Base-by-base conservation (phyloP, 1,284 basidiomycete genomes). In the Heterobasidion irregulare region DNA sequence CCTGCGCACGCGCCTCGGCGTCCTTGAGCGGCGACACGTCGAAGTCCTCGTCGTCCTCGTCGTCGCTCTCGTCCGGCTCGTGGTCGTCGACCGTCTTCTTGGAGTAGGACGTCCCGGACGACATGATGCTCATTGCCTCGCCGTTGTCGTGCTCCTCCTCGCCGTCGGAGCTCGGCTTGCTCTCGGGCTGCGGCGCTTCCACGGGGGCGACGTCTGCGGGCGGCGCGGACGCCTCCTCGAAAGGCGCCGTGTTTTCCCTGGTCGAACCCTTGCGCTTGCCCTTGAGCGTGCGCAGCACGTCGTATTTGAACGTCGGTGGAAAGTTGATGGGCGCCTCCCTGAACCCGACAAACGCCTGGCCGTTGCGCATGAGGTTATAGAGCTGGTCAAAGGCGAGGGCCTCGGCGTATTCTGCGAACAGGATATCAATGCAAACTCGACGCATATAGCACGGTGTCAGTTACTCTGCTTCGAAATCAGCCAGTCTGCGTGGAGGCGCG, bases 231-330 rank as follows among this genome's bases (percentile, higher is more conserved):
- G 26, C 26, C 4, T 47, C 46, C 46, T 16, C 10, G 4, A 16
- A 47, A 16, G 26, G 26, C 26, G 26, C 18, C 10, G 46, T 1
- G n/a, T 2, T 32, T 19, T 47, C 46, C 46, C 46, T 10, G 15
- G 10, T 32, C 12, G 46, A 47, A 6, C 46, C 26, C 46, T 65
- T 71, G 34, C 68, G 73, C 63, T 74, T 83, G 15, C 73, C 75
- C 63, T 80, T 83, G 44, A 76, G 58, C 1, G 77, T 75, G 44
- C 79, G 78, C 50, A 78, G 66, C 9, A 92, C 86, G 59, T 92
- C 84, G 62, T 91, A 92, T 65, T 92, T 92, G 76, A 92, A 92
- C 0, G 90, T 92, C 0, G 89, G 89, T 6, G 88, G 83, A 59
- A 92, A 92, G 58, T 79, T 64, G 53, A 92, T 91, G 0, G 72